These are phyloP conservation scores for Globisporangium acanthophoron DNA, from an alignment of 352 stramenopile genomes.

Conservation along the genomic window DNA sequence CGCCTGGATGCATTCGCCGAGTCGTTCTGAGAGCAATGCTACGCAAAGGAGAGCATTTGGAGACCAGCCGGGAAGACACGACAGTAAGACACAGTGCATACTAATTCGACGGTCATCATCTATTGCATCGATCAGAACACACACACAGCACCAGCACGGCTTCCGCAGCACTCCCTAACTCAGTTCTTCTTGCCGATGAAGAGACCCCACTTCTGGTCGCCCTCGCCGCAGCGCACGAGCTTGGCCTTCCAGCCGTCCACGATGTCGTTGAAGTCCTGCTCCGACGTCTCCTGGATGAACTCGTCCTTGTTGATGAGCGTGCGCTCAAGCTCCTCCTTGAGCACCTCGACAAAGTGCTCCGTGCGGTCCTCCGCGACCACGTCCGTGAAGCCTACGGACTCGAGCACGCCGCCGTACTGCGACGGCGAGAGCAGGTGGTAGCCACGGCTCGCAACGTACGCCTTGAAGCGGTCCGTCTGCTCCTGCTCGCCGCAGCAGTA, in stretches of 20 bases:
- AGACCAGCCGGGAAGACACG: no score
- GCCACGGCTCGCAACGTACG: constrained; percentile 53
- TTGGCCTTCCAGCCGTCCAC: constrained; percentile 67
- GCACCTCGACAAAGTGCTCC: constrained; percentile 54
- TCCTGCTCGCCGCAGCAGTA: constrained; percentile 64
- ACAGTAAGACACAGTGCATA: no score
- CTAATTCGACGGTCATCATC: no score
- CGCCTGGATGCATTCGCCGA: constrained; percentile 26
- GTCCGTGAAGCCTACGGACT: constrained; percentile 41
- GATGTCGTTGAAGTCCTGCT: constrained; percentile 61
- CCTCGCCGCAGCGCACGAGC: constrained; percentile 54
- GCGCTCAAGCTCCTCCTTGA: constrained; percentile 56
- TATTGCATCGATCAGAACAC: not conserved
- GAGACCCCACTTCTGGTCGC: constrained; percentile 75
- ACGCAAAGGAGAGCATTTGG: no score
- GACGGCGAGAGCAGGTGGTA: constrained; percentile 61
- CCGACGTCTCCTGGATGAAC: constrained; percentile 63
- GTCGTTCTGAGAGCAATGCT: constrained; percentile 14
- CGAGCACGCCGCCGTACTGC: constrained; percentile 50
- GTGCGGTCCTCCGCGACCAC: constrained; percentile 63
- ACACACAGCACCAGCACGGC: not conserved
- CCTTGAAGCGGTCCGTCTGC: constrained; percentile 40
- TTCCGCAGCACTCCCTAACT: not conserved
- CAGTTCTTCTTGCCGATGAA: constrained; percentile 59
- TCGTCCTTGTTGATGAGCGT: constrained; percentile 55